Conservation (phyloP, 805 yeast genomes). For the Candida anglica region DNA sequence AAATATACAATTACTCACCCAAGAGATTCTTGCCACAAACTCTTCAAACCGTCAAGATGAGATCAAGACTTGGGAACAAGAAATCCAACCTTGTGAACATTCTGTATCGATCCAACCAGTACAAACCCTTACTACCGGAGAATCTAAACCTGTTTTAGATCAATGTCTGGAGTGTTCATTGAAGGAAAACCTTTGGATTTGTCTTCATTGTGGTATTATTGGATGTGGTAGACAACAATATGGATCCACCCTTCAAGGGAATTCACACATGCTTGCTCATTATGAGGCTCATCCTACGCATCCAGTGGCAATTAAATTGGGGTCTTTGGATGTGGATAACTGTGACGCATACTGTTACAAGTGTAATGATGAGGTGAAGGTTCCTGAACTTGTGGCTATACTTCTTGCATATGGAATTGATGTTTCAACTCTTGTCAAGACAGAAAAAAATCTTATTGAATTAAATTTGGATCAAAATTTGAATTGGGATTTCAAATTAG, state of each 20-base stretch:
- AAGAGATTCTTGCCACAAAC: conserved; percentile 49
- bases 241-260: conserved; percentile 85
- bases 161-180: conserved; percentile 61
- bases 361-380: conserved; percentile 85
- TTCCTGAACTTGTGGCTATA: conserved; percentile 49
- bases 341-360: conserved; percentile 87
- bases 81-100: conserved; percentile 77
- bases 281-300: conserved; percentile 52
- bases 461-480: conserved; percentile 88
- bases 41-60: conserved; percentile 63
- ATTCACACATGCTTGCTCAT: conserved; percentile 85
- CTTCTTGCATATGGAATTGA: conserved; percentile 67
- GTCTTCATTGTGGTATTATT: conserved; percentile 83
- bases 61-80: conserved; percentile 89
- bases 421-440: conserved; percentile 49
- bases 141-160: conserved; percentile 15
- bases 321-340: conserved; percentile 59
- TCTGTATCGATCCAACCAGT: conserved; percentile 50
- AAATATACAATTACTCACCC: conserved; percentile 26
- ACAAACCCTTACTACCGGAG: too few relatives aligned
- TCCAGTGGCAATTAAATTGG: conserved; percentile 84
- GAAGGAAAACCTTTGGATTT: conserved; percentile 82
- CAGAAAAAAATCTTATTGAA: conserved; percentile 86
- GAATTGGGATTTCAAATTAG: conserved; percentile 89
- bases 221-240: conserved; percentile 96